Evolutionary conservation across 1,139 yeast species (phyloP).

Genomic region (Sugiyamaella sp.): DNA sequence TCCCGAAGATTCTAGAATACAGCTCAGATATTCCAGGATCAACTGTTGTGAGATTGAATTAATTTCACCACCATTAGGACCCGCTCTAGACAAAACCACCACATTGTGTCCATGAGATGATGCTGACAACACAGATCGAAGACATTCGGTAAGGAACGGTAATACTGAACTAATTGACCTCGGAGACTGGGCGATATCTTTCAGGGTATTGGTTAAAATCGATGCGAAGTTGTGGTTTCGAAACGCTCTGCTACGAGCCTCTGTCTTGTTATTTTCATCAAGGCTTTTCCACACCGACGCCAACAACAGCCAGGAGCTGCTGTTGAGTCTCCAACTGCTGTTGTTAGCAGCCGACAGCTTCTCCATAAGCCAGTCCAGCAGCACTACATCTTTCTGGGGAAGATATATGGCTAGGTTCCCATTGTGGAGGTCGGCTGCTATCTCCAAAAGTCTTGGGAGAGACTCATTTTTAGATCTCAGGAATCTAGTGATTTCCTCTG

Average conservation of each 20-base stretch:
- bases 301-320: slow-evolving; percentile 26
- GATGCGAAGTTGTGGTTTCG: slow-evolving; percentile 28
- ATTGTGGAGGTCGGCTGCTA: slow-evolving; percentile 49
- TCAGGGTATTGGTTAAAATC: slow-evolving; percentile 23
- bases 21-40: slow-evolving; percentile 9
- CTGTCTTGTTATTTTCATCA: slow-evolving; percentile 21
- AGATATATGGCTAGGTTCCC: slow-evolving; percentile 51
- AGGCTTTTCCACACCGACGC: slow-evolving; percentile 23
- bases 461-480: slow-evolving; percentile 56
- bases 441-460: slow-evolving; percentile 49
- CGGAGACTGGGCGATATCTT: slow-evolving; percentile 15
- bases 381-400: slow-evolving; percentile 62
- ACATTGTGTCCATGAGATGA: slow-evolving; percentile 5
- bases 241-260: slow-evolving; percentile 25
- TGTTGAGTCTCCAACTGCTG: slow-evolving; percentile 24
- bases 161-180: slow-evolving; percentile 7
- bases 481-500: slow-evolving; percentile 66
- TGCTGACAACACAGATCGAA: neutral
- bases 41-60: slow-evolving; percentile 9
- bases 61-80: slow-evolving; percentile 5
- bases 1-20: neutral
- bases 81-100: neutral
- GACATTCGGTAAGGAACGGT: neutral
- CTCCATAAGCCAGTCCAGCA: slow-evolving; percentile 69
- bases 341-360: slow-evolving; percentile 45